Base-by-base conservation (phyloP, 192 early-diverging fungal species). In the Funneliformis geosporum region DNA sequence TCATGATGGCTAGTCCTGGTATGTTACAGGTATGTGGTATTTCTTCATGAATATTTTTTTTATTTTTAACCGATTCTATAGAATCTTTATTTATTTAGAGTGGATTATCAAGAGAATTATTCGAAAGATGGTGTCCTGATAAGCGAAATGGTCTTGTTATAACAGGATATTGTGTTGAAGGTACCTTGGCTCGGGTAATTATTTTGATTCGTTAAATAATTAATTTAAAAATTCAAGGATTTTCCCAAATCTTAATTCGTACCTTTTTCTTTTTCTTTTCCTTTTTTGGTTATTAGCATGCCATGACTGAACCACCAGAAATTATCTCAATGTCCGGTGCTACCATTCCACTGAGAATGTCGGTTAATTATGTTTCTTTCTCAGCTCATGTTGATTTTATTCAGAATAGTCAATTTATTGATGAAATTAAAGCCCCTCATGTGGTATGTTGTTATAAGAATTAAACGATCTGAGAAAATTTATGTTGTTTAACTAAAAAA, bases 1-100 rank as follows among this genome's bases (percentile, higher is more conserved):
- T 99, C 21, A 98, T 99, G 92, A 93, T 99, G 92, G 97, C 97
- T 38, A 94, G 92, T 87, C 98, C 98, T 0, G 98, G 97, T 23
- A 98, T 99, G 97, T 85, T 99, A 64, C 97, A 99, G 87, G 92
- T 88, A 80, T 60, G 66, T 55, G 28, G n/a, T 71, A 7, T 23
- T 28, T 38, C 28, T 28, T 43, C 8, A n/a, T n/a, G 1, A 25
- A 28, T 21, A 64, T 12, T 4, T 8, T 27, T 28, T 27, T 64
- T 28, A 11, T 28, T 28, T 21, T n/a, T 0, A 44, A 44, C 1
- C 6, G 9, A 55, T 21, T 21, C 21, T 55, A 21, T 21, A 16
- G 5, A 71, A 42, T 69, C 8, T 28, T 69, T 77, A 18, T 27
- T 44, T 46, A 43, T 66, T 73, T 14, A n/a, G 91, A 94, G 91